Evolutionary conservation across 75 land plant genomes (phyloP).

Genomic region (Pinus taeda): DNA sequence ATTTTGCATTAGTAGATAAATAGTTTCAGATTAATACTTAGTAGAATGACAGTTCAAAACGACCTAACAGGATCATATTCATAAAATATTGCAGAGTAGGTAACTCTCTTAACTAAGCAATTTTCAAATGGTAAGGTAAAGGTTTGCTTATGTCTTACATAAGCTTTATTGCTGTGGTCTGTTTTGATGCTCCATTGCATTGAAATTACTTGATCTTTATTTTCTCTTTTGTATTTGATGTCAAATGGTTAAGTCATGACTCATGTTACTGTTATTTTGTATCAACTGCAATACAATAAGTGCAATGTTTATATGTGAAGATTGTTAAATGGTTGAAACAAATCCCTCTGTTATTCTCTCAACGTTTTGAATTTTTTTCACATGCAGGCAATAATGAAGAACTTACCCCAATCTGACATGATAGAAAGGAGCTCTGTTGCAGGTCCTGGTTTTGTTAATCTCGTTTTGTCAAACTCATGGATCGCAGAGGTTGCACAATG

Average conservation of each 20-base stretch:
- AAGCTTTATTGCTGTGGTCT: too few relatives aligned
- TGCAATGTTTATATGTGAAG: not conserved
- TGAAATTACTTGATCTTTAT: not conserved
- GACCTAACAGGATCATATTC: too few relatives aligned
- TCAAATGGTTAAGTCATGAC: not conserved
- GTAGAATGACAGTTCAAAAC: too few relatives aligned
- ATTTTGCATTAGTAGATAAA: too few relatives aligned
- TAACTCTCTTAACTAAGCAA: too few relatives aligned
- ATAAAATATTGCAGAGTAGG: too few relatives aligned
- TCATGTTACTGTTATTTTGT: not conserved
- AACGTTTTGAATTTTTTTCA: not conserved
- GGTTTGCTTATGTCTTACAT: too few relatives aligned
- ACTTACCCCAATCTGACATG: constrained; percentile 70
- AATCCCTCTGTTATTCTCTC: not conserved
- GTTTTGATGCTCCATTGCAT: too few relatives aligned
- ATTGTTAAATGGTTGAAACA: not conserved
- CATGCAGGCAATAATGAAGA: constrained; percentile 66
- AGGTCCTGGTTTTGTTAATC: constrained; percentile 91
- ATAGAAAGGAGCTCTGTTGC: constrained; percentile 75
- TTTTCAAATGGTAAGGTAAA: too few relatives aligned
- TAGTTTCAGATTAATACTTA: too few relatives aligned
- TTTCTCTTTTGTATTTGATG: not conserved
- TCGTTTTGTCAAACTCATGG: constrained; percentile 65
- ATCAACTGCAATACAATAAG: not conserved
- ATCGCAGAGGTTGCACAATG: constrained; percentile 62